phyloP scores from a whole-genome alignment of 1,139 yeast genomes.

The Suhomyces atakaporum region DNA sequence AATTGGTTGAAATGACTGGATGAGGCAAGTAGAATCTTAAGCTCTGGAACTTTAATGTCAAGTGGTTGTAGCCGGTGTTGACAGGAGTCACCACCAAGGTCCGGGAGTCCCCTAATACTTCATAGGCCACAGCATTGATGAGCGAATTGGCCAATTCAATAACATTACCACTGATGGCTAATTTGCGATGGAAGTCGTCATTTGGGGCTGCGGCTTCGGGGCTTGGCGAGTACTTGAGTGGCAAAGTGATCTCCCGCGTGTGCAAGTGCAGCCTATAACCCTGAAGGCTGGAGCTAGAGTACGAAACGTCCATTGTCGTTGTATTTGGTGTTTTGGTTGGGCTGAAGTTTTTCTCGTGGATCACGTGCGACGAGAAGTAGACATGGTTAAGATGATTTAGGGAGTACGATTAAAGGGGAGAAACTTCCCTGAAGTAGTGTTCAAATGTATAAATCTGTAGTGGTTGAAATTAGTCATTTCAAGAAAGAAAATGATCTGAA shows the following conservation, averaged over 20 bases:
- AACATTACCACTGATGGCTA: constrained; percentile 29
- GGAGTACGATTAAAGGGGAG: too few species aligned
- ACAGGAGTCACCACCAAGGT: constrained; percentile 37
- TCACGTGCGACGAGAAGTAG: too few species aligned
- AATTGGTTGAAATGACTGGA: constrained; percentile 27
- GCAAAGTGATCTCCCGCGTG: constrained; percentile 27
- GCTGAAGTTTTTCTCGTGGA: constrained; percentile 4
- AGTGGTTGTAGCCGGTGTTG: constrained; percentile 22
- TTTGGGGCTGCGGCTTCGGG: constrained; percentile 16
- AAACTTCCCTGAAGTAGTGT: too few species aligned
- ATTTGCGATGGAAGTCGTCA: constrained; percentile 25
- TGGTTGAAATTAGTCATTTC: too few species aligned
- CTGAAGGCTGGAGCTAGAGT: constrained; percentile 23
- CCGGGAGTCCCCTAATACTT: constrained; percentile 32
- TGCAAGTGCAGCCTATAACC: constrained; percentile 31
- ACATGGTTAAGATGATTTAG: too few species aligned
- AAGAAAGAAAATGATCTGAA: too few species aligned
- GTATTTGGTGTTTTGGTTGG: background rate
- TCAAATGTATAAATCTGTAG: too few species aligned
- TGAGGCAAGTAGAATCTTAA: constrained; percentile 37
- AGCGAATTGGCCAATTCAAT: constrained; percentile 24
- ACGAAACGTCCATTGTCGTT: constrained; percentile 20
- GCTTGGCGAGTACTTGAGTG: constrained; percentile 31
- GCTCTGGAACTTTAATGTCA: constrained; percentile 30
- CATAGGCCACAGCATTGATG: constrained; percentile 29